A percentile compares a stretch with the other conserved stretches of the same genome.
Conservation (phyloP, 169 alveolate genomes). For the Plasmodium reichenowi region DNA sequence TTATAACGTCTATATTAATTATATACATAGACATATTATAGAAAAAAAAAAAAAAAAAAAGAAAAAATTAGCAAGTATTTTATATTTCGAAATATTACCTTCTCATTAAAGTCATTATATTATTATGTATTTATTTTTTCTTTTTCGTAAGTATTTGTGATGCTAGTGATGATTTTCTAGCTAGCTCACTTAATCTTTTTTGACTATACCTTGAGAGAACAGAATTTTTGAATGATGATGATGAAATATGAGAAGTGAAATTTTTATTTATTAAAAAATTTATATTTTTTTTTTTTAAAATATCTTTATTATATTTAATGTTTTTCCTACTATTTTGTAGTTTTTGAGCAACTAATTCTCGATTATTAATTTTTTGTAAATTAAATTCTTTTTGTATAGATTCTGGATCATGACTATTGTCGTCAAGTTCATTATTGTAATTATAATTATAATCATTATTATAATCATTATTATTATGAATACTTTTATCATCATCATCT, state of each 20-base stretch:
- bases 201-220: conserved; percentile 50
- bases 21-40: too few relatives aligned
- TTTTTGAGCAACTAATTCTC: conserved; percentile 81
- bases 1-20: too few relatives aligned
- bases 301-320: conserved; percentile 60
- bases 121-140: not conserved
- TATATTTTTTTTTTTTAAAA: conserved; percentile 49
- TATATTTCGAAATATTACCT: too few relatives aligned
- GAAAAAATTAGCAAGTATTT: too few relatives aligned
- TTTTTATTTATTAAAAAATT: conserved; percentile 28
- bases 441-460: not conserved
- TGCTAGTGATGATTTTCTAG: conserved; percentile 43
- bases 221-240: conserved; percentile 46
- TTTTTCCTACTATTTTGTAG: conserved; percentile 49
- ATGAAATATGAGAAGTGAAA: conserved; percentile 57
- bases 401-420: not conserved
- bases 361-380: conserved; percentile 76
- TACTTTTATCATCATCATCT: not conserved
- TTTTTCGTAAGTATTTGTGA: conserved; percentile 37
- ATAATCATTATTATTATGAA: not conserved
- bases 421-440: not conserved
- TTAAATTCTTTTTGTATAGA: conserved; percentile 53
- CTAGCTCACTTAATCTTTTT: conserved; percentile 46
- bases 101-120: too few relatives aligned
- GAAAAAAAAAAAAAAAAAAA: too few relatives aligned